Base-by-base conservation (phyloP, 2,329 filamentous ascomycete genomes). In the Ustilaginoidea virens region DNA sequence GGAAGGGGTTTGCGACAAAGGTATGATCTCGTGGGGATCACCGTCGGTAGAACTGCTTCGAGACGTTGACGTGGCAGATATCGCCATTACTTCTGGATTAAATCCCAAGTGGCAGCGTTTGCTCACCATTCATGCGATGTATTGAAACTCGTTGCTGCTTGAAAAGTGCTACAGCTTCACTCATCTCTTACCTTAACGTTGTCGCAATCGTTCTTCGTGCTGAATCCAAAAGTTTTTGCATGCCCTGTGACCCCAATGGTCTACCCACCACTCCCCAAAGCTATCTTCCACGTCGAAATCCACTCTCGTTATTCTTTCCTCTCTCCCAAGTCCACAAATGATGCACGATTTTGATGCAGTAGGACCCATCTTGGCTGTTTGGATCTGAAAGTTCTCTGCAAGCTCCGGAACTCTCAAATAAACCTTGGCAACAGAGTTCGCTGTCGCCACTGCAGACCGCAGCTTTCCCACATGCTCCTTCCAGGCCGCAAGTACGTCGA, bases 241-340 rank as follows among this genome's bases (percentile, higher is more conserved):
- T 13, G 71, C 69, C 36, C 70, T 60, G 52, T 86, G 80, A 0
- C 78, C 82, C 78, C 83, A 86, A 49, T 87, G 77, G 25, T 94
- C 85, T 23, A 79, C 63, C 87, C 87, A 96, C 82, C 85, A 96
- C 57, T 96, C 87, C 9, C 83, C 85, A 60, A 94, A 94, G 49
- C 80, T 85, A 51, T 96, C 87, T 43, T 87, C 75, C 7, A 92
- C 72, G 16, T 75, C 65, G 29, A 74, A 59, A 44, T 92, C 85
- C 19, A 90, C 68, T 45, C 75, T 82, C 13, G 58, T 52, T 8
- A 94, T 63, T 28, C 87, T 67, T 55, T 96, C 87, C 23, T 93
- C 83, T 38, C 87, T 64, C 56, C 81, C 90, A 38, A 96, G 53
- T 0, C 87, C 87, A 51, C 87, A 96, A 18, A 96, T 59, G 28